phyloP scores from a whole-genome alignment of 163 green algal genomes.

The Chlamydomonas reinhardtii region DNA sequence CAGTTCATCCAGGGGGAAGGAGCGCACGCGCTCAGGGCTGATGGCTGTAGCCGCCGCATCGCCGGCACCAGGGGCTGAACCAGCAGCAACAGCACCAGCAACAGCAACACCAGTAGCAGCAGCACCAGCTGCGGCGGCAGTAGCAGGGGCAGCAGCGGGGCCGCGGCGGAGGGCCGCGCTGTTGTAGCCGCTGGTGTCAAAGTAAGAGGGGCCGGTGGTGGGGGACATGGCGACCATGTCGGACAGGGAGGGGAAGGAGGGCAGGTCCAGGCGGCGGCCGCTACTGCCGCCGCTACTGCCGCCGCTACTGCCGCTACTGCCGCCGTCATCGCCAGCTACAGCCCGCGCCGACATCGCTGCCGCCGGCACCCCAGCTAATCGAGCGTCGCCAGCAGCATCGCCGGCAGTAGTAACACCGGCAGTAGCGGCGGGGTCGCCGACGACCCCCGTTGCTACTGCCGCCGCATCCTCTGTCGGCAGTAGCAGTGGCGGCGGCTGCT shows the following conservation, averaged over 20 bases:
- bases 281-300: not conserved
- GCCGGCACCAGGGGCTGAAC: not conserved
- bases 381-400: not conserved
- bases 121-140: not conserved
- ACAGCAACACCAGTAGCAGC: not conserved
- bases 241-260: conserved; percentile 27
- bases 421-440: no score
- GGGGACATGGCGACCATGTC: conserved; percentile 20
- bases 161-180: no score
- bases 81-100: not conserved
- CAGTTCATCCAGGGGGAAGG: not conserved
- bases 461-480: no score
- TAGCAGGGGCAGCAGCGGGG: not conserved
- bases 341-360: no score
- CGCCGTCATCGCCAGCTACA: no score
- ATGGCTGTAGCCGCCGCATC: not conserved
- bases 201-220: not conserved
- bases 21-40: not conserved
- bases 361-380: not conserved
- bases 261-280: not conserved
- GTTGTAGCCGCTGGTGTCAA: not conserved
- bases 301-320: no score
- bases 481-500: no score
- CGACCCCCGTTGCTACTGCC: no score
- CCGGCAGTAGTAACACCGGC: no score